phyloP scores from a whole-genome alignment of 2,329 filamentous ascomycete species.

The Colletotrichum sp. region DNA sequence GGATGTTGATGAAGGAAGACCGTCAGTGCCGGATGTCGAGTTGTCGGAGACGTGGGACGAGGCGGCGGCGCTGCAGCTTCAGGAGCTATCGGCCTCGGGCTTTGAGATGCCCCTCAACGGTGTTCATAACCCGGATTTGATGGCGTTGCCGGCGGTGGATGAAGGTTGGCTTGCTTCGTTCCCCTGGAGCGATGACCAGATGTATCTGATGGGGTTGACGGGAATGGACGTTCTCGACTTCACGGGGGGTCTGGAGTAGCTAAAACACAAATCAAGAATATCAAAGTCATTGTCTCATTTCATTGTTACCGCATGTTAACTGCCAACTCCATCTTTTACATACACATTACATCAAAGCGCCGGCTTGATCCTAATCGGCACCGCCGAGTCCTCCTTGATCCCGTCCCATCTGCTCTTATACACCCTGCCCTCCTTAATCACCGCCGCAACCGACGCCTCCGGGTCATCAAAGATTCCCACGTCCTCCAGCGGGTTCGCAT shows the following conservation, averaged over 20 bases:
- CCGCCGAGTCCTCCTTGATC: constrained; percentile 20
- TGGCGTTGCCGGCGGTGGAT: not conserved
- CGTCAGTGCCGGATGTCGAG: not conserved
- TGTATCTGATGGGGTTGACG: constrained; percentile 28
- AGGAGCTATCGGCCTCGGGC: not conserved
- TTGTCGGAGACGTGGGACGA: not conserved
- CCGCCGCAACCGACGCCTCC: constrained; percentile 49
- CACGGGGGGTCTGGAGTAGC: constrained; percentile 7
- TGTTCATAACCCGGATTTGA: not conserved
- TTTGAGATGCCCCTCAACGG: not conserved
- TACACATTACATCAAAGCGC: not conserved
- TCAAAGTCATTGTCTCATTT: not conserved
- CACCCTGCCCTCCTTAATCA: constrained; percentile 61
- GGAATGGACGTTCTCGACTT: constrained; percentile 29
- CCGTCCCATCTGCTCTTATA: constrained; percentile 27
- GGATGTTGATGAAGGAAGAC: not conserved
- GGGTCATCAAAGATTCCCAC: constrained; percentile 54
- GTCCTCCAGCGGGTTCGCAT: constrained; percentile 58
- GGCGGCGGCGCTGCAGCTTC: not conserved
- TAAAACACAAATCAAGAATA: not conserved
- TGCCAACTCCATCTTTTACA: not conserved
- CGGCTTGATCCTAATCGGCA: constrained; percentile 10
- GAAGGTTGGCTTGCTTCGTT: constrained; percentile 8
- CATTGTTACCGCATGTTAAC: not conserved
- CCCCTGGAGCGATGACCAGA: constrained; percentile 25